A percentile compares a stretch with the other conserved stretches of the same genome.
Evolutionary conservation across 2,329 filamentous ascomycete genomes (phyloP).

Genomic region (Septoria petroselini): DNA sequence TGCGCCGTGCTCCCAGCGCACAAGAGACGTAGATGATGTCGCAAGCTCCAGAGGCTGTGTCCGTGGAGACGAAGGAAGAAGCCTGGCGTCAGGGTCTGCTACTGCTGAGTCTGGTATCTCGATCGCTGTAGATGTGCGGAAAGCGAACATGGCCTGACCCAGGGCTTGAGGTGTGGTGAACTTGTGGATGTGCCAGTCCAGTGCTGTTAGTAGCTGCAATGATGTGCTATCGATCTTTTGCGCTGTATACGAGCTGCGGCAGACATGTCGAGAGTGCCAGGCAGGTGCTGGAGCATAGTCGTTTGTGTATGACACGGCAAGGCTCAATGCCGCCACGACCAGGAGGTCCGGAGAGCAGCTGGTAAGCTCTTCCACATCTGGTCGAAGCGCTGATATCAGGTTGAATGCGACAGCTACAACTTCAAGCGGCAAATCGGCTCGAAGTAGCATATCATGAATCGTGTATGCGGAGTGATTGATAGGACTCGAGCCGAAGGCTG

Average conservation of each 20-base stretch:
- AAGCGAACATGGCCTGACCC: constrained; percentile 8
- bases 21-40: background rate
- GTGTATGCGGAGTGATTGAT: constrained; percentile 18
- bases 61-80: background rate
- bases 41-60: constrained; percentile 3
- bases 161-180: constrained; percentile 22
- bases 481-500: constrained; percentile 9
- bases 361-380: background rate
- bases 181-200: constrained; percentile 32
- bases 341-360: constrained; percentile 26
- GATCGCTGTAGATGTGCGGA: constrained; percentile 6
- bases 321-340: constrained; percentile 29
- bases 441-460: constrained; percentile 30
- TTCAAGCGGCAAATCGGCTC: constrained; percentile 30
- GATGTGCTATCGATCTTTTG: constrained; percentile 25
- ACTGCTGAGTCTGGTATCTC: background rate
- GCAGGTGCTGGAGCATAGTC: constrained; percentile 27
- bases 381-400: constrained; percentile 27
- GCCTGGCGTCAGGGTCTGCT: background rate
- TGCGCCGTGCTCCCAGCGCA: constrained; percentile 3
- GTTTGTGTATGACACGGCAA: constrained; percentile 32
- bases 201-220: constrained; percentile 22
- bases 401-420: constrained; percentile 34
- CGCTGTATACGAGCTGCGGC: constrained; percentile 21
- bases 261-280: constrained; percentile 30